Evolutionary conservation across 2,329 filamentous ascomycete species (phyloP), one percentile per base, ranked within the genome.

Genomic region (Endoconidiophora polonica): DNA sequence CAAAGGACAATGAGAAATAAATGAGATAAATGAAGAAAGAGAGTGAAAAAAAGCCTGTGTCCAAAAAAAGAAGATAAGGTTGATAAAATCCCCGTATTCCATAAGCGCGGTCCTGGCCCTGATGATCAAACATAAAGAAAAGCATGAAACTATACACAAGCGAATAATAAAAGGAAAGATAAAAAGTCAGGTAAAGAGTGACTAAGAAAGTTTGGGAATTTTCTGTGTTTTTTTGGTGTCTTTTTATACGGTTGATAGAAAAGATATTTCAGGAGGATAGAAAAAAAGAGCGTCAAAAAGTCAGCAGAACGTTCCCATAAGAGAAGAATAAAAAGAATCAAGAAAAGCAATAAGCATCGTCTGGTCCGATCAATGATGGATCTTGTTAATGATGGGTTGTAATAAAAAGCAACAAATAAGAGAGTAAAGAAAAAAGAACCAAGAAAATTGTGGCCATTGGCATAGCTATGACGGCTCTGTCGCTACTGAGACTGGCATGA

Each of bases 361-460:
- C 38, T 48, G 41, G 41, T 23, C 29, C 40, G 45, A 44, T 48
- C 43, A 44, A 36, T 29, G 23, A 37, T 36, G 22, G 47, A 18
- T 48, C 48, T 51, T 43, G 18, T 24, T 23, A 20, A 44, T 47
- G 44, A 51, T 36, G 16, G 48, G 20, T 46, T 49, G 29, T 14
- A 49, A 16, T 41, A 44, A 4, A 52, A 24, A 42, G 33, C 16
- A 44, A 39, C 42, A 23, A 37, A 46, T 26, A 45, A 18, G 39
- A 53, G 20, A 48, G 16, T 18, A 48, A 52, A 39, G 43, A 44
- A 49, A 40, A 51, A 24, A 44, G 22, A 44, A 39, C 2, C 26
- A 36, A 39, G 43, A 6, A 29, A 38, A 41, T 36, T 18, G 12
- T 10, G 29, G 29, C 29, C 29, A 12, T 33, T 6, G 20, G 20